These are phyloP conservation scores for Malus asiatica DNA, from an alignment of 306 rosid species.

Conservation along the genomic window DNA sequence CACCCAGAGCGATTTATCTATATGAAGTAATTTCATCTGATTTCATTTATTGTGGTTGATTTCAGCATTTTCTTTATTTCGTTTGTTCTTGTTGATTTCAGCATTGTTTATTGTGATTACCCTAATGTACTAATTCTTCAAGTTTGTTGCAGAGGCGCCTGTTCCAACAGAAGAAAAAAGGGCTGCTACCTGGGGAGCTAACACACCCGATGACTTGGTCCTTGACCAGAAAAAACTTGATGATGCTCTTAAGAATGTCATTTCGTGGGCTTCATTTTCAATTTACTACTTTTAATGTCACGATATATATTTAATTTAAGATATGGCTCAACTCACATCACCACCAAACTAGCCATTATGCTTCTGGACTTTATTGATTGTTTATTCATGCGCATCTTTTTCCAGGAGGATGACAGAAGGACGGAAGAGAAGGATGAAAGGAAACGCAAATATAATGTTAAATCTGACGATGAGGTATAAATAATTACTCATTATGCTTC, in stretches of 20 bases:
- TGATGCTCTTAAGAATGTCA: constrained; percentile 49
- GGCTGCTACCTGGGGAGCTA: constrained; percentile 51
- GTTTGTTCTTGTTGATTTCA: too few species aligned
- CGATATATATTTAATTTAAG: neutral
- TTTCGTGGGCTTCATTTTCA: neutral
- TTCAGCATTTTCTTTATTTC: neutral
- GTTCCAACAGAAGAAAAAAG: constrained; percentile 34
- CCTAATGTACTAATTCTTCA: neutral
- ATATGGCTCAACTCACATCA: neutral
- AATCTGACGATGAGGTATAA: constrained; percentile 48
- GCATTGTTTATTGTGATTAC: too few species aligned
- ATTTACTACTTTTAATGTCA: neutral
- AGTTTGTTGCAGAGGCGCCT: constrained; percentile 23
- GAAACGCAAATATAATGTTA: constrained; percentile 48
- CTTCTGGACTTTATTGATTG: neutral
- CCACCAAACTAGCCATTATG: neutral
- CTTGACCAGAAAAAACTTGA: constrained; percentile 38
- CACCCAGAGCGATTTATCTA: neutral
- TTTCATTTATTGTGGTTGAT: neutral
- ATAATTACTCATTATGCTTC: neutral
- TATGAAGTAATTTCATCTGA: neutral
- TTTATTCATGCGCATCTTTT: constrained; percentile 3
- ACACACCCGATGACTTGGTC: constrained; percentile 42
- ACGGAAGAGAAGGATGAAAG: constrained; percentile 53
- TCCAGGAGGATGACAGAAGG: constrained; percentile 47